Base-by-base conservation (phyloP, 2,329 filamentous ascomycete genomes). In the Pezicula neosporulosa region DNA sequence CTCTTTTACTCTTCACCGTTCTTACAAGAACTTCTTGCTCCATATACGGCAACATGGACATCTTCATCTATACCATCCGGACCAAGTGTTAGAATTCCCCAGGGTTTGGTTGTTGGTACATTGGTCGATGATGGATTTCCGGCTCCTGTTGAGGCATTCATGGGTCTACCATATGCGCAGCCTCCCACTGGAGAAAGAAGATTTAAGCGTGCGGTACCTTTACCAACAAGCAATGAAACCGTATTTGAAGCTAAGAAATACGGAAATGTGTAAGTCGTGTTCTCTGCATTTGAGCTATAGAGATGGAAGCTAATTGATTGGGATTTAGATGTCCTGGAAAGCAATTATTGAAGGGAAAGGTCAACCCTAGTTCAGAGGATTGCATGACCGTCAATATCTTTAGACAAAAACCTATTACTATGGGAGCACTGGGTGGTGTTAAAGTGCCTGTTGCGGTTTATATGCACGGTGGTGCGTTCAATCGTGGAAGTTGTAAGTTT, bases 401-500 rank as follows among this genome's bases (percentile, higher is more conserved):
- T 58, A 30, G 62, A 62, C 46, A 65, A 60, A 47, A 58, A 55
- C 16, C 42, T 62, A 28, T 60, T 52, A 35, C 30, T 13, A 33
- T 33, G 30, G 30, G 30, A 13, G 1, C 9, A 33, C 7, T 63
- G 55, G 47, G 64, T 58, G 50, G 44, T 13, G 47, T 48, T 42
- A 56, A 50, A 50, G 54, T 76, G 21, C 75, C 80, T 4, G 77
- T 82, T 16, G 68, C 79, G 6, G 64, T 85, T 1, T 86, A 83
- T 60, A 70, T 86, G 28, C 82, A 86, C 61, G 82, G 82, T 39
- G 83, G 83, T 3, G 80, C 73, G 6, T 86, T 85, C 70, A 77
- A 83, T 70, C 52, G 59, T 6, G 60, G 59, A 15, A 55, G 51
- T 27, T 53, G 59, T 56, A 47, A 48, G 54, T 53, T 15, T 7